Base-by-base conservation (phyloP, 768 basidiomycete genomes). In the Amanita fuliginea region DNA sequence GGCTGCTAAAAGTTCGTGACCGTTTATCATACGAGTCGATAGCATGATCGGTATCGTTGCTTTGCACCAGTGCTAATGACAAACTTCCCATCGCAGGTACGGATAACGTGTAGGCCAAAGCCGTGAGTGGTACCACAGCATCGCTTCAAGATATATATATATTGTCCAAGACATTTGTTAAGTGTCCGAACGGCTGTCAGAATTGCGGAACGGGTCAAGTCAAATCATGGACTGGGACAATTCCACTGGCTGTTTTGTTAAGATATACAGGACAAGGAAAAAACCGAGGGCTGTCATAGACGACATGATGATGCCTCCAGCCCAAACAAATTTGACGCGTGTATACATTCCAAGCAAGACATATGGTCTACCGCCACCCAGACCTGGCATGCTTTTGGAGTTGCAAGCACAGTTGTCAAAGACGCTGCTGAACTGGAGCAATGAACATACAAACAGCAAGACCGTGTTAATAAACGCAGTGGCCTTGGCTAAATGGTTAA, bases 361-460 rank as follows among this genome's bases (percentile, higher is more conserved):
- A 42, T 61, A 71, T 0, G 26, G 4, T 26, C 26, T 26, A 26
- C 18, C 26, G 0, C 28, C 1, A 1, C 64, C 59, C 5, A 53
- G 52, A 11, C 64, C 58, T 9, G 67, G 52, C 10, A 63, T n/a
- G n/a, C n/a, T 59, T 48, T 58, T 63, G 53, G 64, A 62, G 41
- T 68, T 65, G 53, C 67, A 68, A 30, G 63, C 62, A 41, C 60
- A 63, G n/a, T 54, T 55, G 42, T 67, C 57, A 16, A 60, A 65
- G 48, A 66, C 60, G 10, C 55, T 63, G 28, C 58, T 57, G 46
- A 68, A 66, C 44, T 68, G 68, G 42, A 68, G 60, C 7, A 67
- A 30, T 37, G 63, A 64, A 11, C 54, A 40, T 8, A 54, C 37
- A 8, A 70, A 40, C 21, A 67, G 59, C 63, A 64, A 63, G 1